Percentiles rank a stretch among this genome's conserved stretches.
Conservation (phyloP, 208 protist species). For the Acanthamoeba sp. region DNA sequence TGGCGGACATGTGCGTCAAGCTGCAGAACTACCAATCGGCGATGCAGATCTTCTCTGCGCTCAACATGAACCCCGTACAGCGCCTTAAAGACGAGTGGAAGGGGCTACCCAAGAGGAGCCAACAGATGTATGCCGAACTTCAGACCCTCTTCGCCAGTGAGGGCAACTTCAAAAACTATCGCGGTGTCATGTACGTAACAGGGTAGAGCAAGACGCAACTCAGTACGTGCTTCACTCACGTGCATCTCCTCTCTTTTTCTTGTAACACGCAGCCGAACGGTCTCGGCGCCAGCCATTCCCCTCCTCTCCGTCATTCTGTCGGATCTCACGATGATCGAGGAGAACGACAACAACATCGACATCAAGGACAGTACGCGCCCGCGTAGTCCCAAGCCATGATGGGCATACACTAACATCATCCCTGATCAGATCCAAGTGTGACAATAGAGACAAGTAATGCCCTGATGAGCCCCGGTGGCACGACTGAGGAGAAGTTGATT, state of each 20-base stretch:
- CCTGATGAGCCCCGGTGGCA: background rate
- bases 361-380: background rate
- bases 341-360: slow-evolving; percentile 68
- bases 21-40: slow-evolving; percentile 71
- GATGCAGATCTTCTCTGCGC: slow-evolving; percentile 71
- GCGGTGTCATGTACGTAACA: slow-evolving; percentile 23
- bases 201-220: no score
- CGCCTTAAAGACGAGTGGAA: slow-evolving; percentile 64
- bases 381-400: background rate
- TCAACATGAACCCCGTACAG: slow-evolving; percentile 66
- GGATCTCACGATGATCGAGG: slow-evolving; percentile 74
- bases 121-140: slow-evolving; percentile 65
- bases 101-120: background rate
- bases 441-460: background rate
- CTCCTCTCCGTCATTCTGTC: slow-evolving; percentile 68
- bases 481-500: slow-evolving; percentile 60
- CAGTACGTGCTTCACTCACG: background rate
- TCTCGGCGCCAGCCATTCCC: slow-evolving; percentile 45
- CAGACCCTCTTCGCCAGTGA: background rate
- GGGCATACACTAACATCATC: background rate
- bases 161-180: slow-evolving; percentile 71
- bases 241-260: no score
- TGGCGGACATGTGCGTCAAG: slow-evolving; percentile 55
- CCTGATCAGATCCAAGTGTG: background rate
- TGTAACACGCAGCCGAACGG: slow-evolving; percentile 6